Evolutionary conservation across 2,329 filamentous ascomycete species (phyloP), one percentile per base, ranked within the genome.

Genomic region (Hysterium pulicare): DNA sequence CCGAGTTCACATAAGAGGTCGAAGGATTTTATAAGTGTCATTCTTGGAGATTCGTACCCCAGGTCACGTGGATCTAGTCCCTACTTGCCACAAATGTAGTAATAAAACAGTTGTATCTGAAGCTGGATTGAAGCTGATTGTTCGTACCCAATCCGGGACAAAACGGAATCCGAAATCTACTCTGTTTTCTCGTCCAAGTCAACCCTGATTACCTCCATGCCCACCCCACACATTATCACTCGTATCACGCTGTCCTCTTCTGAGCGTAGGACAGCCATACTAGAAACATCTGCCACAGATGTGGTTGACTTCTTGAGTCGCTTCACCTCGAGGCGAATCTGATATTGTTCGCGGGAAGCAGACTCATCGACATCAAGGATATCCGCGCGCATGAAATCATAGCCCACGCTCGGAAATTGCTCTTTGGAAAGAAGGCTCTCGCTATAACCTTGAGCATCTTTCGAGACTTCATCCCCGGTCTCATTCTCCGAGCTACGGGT

Each of bases 211-310:
- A 73, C 51, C 47, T 77, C 72, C 66, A 75, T 71, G 1, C 75
- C 75, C 24, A 77, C 73, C 19, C 75, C 75, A 40, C 68, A 71
- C 1, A 76, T 51, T 33, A 77, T 38, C 37, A 76, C 41, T 13
- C 50, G 49, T 2, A 13, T 15, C 13, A 15, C 16, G n/a, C n/a
- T 28, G 7, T 24, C 38, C 4, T 30, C 36, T 5, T 40, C 48
- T 10, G 7, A 5, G 39, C 44, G 34, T n/a, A 72, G 53, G 2
- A 72, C 48, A n/a, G 69, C 71, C 57, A 81, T 59, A 21, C 71
- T 69, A 2, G 77, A 75, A 15, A 78, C 71, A 61, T 82, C 79
- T 11, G 78, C 78, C 3, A 82, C 75, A 20, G 70, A 64, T 16
- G 74, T 78, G 45, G 61, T 68, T 11, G 57, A 45, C 41, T 64